A percentile compares a stretch with the other conserved stretches of the same genome.
Evolutionary conservation across 2,329 filamentous ascomycete species (phyloP).

Genomic region (Pezizomycotina sp.): DNA sequence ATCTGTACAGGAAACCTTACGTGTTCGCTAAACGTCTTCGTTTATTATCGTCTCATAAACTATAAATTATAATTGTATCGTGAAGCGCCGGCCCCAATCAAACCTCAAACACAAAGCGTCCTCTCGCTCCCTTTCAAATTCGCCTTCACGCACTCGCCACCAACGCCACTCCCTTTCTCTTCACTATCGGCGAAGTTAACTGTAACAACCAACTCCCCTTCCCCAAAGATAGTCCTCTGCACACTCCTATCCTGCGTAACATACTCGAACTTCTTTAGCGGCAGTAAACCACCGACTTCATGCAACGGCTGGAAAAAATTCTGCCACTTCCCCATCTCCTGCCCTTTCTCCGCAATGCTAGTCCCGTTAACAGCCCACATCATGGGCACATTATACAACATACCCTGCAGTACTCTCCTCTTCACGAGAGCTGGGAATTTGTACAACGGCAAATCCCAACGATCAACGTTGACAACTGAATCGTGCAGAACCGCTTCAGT

Average conservation of each 20-base stretch:
- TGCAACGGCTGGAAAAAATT: slow-evolving; percentile 7
- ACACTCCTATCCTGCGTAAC: slow-evolving; percentile 3
- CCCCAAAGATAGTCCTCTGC: slow-evolving; percentile 4
- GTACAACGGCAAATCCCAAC: slow-evolving; percentile 7
- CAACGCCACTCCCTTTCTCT: neutral
- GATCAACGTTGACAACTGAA: slow-evolving; percentile 7
- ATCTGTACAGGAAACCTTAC: too few species aligned
- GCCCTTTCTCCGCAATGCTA: slow-evolving; percentile 6
- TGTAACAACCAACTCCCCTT: slow-evolving; percentile 2
- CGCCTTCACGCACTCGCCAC: slow-evolving; percentile 3
- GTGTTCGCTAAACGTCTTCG: too few species aligned
- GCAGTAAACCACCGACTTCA: slow-evolving; percentile 3
- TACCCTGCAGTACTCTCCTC: slow-evolving; percentile 1
- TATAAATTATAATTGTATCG: too few species aligned
- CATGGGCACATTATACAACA: slow-evolving; percentile 5
- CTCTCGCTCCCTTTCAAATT: neutral
- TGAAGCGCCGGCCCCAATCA: too few species aligned
- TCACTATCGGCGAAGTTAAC: slow-evolving; percentile 4
- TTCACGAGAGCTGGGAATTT: slow-evolving; percentile 5
- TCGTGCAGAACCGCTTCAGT: slow-evolving; percentile 5
- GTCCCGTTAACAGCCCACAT: slow-evolving; percentile 5
- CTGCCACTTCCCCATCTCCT: slow-evolving; percentile 5
- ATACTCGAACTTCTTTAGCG: slow-evolving; percentile 2
- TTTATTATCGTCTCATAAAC: too few species aligned
- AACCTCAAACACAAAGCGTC: slow-evolving; percentile 1